Evolutionary conservation across 495 filamentous ascomycete species (phyloP).

Genomic region (Aspergillus conjunctus): DNA sequence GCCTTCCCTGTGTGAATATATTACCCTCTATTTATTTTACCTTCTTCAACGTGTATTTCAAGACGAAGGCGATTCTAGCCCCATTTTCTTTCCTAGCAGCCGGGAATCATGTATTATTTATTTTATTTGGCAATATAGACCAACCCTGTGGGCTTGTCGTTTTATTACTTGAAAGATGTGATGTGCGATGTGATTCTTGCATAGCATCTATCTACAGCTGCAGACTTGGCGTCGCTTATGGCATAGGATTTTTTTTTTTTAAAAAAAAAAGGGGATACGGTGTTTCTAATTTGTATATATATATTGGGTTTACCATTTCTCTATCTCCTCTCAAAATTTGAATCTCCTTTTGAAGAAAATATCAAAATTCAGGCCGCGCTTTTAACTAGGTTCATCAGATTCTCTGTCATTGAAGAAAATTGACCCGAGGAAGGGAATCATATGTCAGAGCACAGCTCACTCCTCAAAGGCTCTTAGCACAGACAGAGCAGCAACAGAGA

Average conservation of each 20-base stretch:
- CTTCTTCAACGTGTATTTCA: conserved; percentile 18
- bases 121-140: conserved; percentile 32
- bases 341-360: not conserved
- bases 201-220: conserved; percentile 12
- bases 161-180: conserved; percentile 15
- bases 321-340: conserved; percentile 20
- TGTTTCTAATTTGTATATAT: conserved; percentile 7
- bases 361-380: not conserved
- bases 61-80: conserved; percentile 18
- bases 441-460: conserved; percentile 15
- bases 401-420: conserved; percentile 3
- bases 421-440: too few species aligned
- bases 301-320: conserved; percentile 4
- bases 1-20: conserved; percentile 9
- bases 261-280: not conserved
- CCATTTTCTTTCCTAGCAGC: conserved; percentile 15
- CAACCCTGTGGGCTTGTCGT: conserved; percentile 26
- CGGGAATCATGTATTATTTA: conserved; percentile 34
- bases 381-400: not conserved
- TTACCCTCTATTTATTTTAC: conserved; percentile 16
- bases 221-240: conserved; percentile 1
- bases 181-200: conserved; percentile 20
- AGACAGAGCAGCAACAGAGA: conserved; percentile 59
- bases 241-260: too few species aligned
- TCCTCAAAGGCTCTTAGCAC: conserved; percentile 65